phyloP scores from a whole-genome alignment of 176 grass and related monocot species.

The Eremochloa ophiuroides region DNA sequence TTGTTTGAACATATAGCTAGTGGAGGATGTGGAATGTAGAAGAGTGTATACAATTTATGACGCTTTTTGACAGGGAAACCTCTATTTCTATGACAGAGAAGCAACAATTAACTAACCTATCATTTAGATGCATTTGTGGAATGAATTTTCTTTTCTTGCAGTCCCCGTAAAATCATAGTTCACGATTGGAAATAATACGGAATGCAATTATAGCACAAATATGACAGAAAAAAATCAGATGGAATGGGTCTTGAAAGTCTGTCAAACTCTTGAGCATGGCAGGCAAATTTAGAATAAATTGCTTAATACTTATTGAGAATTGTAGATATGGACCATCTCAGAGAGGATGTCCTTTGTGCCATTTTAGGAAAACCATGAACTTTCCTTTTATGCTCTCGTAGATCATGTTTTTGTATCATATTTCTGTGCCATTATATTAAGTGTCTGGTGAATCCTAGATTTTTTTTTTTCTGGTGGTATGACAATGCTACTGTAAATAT shows the following conservation, averaged over 20 bases:
- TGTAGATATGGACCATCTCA: background rate
- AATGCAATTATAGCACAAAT: background rate
- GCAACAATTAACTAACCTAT: background rate
- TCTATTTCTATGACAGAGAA: too few relatives aligned
- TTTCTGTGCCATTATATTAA: background rate
- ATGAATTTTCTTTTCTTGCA: background rate
- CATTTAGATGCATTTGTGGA: background rate
- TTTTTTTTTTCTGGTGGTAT: background rate
- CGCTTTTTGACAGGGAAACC: background rate
- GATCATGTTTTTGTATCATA: too few relatives aligned
- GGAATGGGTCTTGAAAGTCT: background rate
- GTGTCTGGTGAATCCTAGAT: background rate
- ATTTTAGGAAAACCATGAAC: background rate
- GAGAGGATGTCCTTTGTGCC: background rate
- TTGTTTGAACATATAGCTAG: background rate
- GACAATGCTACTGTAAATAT: background rate
- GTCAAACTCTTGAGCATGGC: background rate
- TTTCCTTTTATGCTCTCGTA: background rate
- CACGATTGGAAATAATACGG: background rate
- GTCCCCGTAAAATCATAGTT: background rate
- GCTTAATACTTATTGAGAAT: background rate
- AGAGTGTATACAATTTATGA: conserved; percentile 1
- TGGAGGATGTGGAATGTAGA: background rate
- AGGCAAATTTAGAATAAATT: background rate
- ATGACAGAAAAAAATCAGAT: background rate